Conservation (phyloP, 2,329 filamentous ascomycete species). For the Hirsutella thompsonii region DNA sequence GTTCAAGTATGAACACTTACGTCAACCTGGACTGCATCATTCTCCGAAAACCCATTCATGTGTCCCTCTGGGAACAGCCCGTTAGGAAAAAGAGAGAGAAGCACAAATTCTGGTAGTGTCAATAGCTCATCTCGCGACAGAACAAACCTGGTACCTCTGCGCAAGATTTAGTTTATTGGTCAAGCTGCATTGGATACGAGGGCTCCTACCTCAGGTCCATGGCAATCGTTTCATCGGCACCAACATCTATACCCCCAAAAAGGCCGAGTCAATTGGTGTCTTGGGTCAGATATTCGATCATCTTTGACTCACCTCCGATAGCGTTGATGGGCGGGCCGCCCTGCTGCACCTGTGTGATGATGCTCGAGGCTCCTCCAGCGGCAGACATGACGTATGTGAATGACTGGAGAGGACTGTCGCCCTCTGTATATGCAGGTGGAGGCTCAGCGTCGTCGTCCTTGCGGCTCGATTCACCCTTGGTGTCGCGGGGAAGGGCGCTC, state of each 20-base stretch:
- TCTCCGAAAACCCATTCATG: slow-evolving; percentile 83
- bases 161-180: slow-evolving; percentile 11
- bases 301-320: slow-evolving; percentile 54
- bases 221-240: slow-evolving; percentile 85
- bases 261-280: slow-evolving; percentile 1
- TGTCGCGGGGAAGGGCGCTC: slow-evolving; percentile 68
- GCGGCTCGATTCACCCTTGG: slow-evolving; percentile 60
- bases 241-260: slow-evolving; percentile 44
- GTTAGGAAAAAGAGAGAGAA: slow-evolving; percentile 95
- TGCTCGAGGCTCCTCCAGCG: slow-evolving; percentile 92
- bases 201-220: slow-evolving; percentile 74
- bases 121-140: slow-evolving; percentile 90
- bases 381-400: slow-evolving; percentile 98
- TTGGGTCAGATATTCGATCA: background rate
- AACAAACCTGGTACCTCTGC: slow-evolving; percentile 82
- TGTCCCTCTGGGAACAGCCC: slow-evolving; percentile 96
- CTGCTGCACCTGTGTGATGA: slow-evolving; percentile 98
- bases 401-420: slow-evolving; percentile 77
- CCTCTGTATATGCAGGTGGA: slow-evolving; percentile 92
- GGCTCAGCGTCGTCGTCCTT: slow-evolving; percentile 82
- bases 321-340: slow-evolving; percentile 80
- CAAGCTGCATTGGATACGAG: too few species aligned
- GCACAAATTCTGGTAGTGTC: slow-evolving; percentile 91
- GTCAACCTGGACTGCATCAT: slow-evolving; percentile 92
- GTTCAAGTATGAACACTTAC: slow-evolving; percentile 42